Evolutionary conservation across 768 basidiomycete species (phyloP), one percentile per base, ranked within the genome.

Genomic region (Lyophyllum atratum): DNA sequence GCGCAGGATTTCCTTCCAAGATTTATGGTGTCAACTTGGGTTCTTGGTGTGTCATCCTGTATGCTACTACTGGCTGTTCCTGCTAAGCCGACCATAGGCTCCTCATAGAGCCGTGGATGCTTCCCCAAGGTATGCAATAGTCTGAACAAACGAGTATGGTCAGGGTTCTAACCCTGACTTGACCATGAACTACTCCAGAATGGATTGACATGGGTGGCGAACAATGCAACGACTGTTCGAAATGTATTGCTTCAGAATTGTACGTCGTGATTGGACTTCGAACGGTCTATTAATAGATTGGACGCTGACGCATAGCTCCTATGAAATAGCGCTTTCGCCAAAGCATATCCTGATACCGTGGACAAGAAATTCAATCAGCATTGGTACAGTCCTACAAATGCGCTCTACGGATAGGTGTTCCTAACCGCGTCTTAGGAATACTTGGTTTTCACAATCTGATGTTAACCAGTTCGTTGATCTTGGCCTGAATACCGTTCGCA

Each of bases 21-120:
- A 66, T 70, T 37, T 70, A 67, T 50, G 66, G 66, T 10, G 68
- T 65, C 15, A 61, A 64, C 44, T 31, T 68, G 24, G 65, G 67
- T 10, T 80, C 78, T 56, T 85, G 78, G 80, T 78, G 56, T 22
- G 71, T 62, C 55, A 17, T 42, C 7, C 31, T 33, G 7, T 55
- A n/a, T 40, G n/a, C n/a, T n/a, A n/a, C 4, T 24, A 51, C 2
- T 11, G 19, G 21, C 25, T 49, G 26, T 14, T 51, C 10, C 24
- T 26, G 29, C 34, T 47, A 59, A 59, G 37, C 4, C 10, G 21
- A 11, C 47, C 24, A 42, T 47, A 91, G 90, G 90, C 77, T 92
- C 49, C 70, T 92, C 0, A 68, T 90, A 5, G 90, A 92, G 64
- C 63, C 89, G n/a, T 92, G 90, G 90, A 92, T 92, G 90, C 76